phyloP scores from a whole-genome alignment of 352 stramenopile genomes.

The Phytopythium chamaehyphon region DNA sequence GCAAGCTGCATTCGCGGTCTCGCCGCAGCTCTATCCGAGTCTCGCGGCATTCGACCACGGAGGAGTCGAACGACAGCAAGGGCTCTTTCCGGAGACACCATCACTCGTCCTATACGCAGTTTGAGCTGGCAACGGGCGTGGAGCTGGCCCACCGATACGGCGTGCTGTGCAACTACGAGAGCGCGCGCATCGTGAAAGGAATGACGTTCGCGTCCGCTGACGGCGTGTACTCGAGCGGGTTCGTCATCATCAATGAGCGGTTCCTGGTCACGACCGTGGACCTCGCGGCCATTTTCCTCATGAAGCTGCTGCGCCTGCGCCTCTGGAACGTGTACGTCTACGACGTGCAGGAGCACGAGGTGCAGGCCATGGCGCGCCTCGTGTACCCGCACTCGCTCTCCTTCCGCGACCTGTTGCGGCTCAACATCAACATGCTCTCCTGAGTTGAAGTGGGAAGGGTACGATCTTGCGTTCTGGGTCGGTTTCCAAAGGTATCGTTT shows the following conservation, averaged over 20 bases:
- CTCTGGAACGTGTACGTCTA: slow-evolving; percentile 45
- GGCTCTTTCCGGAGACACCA: neutral
- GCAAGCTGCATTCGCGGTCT: neutral
- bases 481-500: too few relatives aligned
- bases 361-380: slow-evolving; percentile 18
- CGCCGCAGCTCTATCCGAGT: neutral
- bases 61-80: neutral
- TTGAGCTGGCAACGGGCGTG: slow-evolving; percentile 4
- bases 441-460: slow-evolving; percentile 9
- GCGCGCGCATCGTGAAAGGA: slow-evolving; percentile 34
- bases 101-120: slow-evolving; percentile 3
- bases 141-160: slow-evolving; percentile 12
- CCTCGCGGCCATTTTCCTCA: slow-evolving; percentile 29
- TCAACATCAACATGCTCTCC: slow-evolving; percentile 25
- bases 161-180: slow-evolving; percentile 37
- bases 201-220: slow-evolving; percentile 39
- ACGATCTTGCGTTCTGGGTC: neutral
- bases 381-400: slow-evolving; percentile 34
- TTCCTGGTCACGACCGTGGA: slow-evolving; percentile 40
- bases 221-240: slow-evolving; percentile 55
- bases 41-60: neutral
- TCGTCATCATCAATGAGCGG: slow-evolving; percentile 43
- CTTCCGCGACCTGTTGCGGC: slow-evolving; percentile 19
- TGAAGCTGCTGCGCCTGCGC: slow-evolving; percentile 33
- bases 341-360: slow-evolving; percentile 10